Evolutionary conservation across 2,329 filamentous ascomycete genomes (phyloP).

Genomic region (Calonectria pseudoturangicola): DNA sequence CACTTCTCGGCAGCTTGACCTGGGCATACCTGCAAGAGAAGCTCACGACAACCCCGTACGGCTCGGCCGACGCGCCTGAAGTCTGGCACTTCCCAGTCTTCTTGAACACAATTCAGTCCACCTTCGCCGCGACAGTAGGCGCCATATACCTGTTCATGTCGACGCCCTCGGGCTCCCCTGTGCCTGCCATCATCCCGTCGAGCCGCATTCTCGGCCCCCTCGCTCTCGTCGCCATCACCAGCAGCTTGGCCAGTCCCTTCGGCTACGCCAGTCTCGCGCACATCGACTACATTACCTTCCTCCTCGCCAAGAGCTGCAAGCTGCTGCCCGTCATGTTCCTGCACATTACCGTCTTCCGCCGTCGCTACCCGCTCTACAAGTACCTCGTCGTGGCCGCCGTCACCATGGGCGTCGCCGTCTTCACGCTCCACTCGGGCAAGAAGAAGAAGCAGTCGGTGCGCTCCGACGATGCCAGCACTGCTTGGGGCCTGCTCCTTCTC

Average conservation of each 20-base stretch:
- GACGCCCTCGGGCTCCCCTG: conserved; percentile 66
- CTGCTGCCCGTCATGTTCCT: conserved; percentile 98
- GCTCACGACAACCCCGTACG: conserved; percentile 94
- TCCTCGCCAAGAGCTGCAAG: conserved; percentile 98
- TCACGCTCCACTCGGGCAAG: conserved; percentile 88
- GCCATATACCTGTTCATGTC: conserved; percentile 85
- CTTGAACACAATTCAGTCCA: conserved; percentile 95
- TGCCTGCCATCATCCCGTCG: conserved; percentile 85
- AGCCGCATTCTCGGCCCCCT: conserved; percentile 84
- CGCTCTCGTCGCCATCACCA: conserved; percentile 89
- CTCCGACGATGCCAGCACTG: conserved; percentile 74
- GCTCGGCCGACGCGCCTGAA: conserved; percentile 77
- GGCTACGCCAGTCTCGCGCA: conserved; percentile 94
- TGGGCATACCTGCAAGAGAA: conserved; percentile 99
- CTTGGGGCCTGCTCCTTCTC: conserved; percentile 89
- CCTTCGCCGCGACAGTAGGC: conserved; percentile 89
- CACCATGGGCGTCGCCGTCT: conserved; percentile 93
- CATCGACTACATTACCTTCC: conserved; percentile 98
- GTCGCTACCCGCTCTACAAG: conserved; percentile 94
- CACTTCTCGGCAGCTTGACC: conserved; percentile 79
- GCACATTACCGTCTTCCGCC: conserved; percentile 93
- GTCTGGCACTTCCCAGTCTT: conserved; percentile 96
- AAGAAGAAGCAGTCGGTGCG: conserved; percentile 68
- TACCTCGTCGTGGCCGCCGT: conserved; percentile 95
- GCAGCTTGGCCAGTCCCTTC: conserved; percentile 93